These are phyloP conservation scores for Polychytrium aggregatum DNA, from an alignment of 192 early-diverging fungal genomes.

Conservation along the genomic window DNA sequence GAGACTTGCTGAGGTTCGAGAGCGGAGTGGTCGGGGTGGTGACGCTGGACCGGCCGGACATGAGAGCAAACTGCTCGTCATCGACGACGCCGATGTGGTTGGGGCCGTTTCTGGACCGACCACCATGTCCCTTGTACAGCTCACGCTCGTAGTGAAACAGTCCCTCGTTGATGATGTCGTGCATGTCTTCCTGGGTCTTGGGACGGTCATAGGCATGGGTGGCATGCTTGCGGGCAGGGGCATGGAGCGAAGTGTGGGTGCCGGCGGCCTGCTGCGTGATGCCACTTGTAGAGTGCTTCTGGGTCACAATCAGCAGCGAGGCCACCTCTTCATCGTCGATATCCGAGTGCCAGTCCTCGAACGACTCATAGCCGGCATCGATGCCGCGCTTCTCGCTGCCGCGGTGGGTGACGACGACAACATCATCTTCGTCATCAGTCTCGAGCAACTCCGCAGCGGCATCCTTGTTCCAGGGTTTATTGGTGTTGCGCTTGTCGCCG, in stretches of 20 bases:
- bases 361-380: conserved; percentile 7
- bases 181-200: conserved; percentile 66
- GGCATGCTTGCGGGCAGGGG: conserved; percentile 35
- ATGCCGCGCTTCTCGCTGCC: too few relatives aligned
- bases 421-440: too few relatives aligned
- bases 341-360: conserved; percentile 56
- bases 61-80: conserved; percentile 4
- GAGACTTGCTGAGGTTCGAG: too few relatives aligned
- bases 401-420: too few relatives aligned
- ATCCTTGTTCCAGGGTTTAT: too few relatives aligned
- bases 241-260: too few relatives aligned
- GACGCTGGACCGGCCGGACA: too few relatives aligned
- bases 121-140: neutral
- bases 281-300: conserved; percentile 19
- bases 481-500: too few relatives aligned
- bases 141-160: conserved; percentile 74
- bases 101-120: neutral
- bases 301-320: conserved; percentile 85
- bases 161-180: conserved; percentile 92
- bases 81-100: conserved; percentile 8
- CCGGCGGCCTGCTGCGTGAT: neutral
- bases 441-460: too few relatives aligned
- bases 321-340: conserved; percentile 84
- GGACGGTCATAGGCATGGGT: conserved; percentile 66
- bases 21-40: too few relatives aligned